Evolutionary conservation across 768 basidiomycete genomes (phyloP).

Genomic region (Lactarius akahatsu): DNA sequence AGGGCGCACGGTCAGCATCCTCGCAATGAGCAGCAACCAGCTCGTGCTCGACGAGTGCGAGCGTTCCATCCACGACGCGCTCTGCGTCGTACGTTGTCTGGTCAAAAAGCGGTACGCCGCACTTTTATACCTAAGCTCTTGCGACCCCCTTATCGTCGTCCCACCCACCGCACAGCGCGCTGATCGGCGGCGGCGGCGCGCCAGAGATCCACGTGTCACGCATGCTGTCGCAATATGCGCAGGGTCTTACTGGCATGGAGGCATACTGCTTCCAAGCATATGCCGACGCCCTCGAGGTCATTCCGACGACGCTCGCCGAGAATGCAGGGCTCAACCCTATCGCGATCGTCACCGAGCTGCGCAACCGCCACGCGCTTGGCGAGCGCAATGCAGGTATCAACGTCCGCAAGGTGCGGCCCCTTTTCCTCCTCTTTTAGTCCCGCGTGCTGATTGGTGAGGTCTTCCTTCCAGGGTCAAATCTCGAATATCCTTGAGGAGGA

Average conservation of each 20-base stretch:
- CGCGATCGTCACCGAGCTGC: conserved; percentile 94
- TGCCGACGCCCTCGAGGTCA: conserved; percentile 96
- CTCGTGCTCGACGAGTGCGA: conserved; percentile 97
- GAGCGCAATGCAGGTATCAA: conserved; percentile 97
- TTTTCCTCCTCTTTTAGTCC: neutral
- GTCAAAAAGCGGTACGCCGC: conserved; percentile 89
- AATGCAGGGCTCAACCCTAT: conserved; percentile 98
- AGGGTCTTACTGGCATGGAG: conserved; percentile 96
- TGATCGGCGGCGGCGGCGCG: conserved; percentile 95
- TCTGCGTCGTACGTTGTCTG: conserved; percentile 97
- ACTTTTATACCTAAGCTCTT: neutral
- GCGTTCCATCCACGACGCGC: conserved; percentile 94
- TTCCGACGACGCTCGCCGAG: conserved; percentile 96
- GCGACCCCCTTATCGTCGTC: neutral
- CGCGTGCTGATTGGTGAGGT: neutral
- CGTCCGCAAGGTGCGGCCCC: conserved; percentile 77
- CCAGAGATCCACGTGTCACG: conserved; percentile 98
- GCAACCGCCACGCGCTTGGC: conserved; percentile 94
- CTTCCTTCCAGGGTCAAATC: conserved; percentile 67
- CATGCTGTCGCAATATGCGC: conserved; percentile 83
- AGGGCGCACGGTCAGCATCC: conserved; percentile 91
- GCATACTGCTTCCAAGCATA: conserved; percentile 99
- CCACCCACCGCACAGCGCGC: conserved; percentile 52
- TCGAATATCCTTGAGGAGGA: conserved; percentile 98
- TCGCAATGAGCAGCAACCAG: conserved; percentile 91